Conservation (phyloP, 257 asterid genomes). For the Solanum piurae region DNA sequence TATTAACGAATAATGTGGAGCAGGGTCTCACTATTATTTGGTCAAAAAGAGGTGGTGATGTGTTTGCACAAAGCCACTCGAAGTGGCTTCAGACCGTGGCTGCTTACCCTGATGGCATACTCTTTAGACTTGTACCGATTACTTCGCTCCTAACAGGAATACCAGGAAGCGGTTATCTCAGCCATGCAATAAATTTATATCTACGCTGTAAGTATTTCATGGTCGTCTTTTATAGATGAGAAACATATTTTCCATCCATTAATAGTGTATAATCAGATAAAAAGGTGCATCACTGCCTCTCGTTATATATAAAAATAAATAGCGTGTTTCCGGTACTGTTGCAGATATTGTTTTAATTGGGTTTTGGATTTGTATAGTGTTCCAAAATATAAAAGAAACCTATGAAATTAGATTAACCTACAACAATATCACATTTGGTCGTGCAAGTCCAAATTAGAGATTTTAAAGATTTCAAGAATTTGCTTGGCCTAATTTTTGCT, state of each 20-base stretch:
- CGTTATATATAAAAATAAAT: background rate
- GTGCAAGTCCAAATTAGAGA: background rate
- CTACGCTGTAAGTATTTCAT: conserved; percentile 54
- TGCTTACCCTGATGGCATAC: conserved; percentile 83
- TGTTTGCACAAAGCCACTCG: conserved; percentile 93
- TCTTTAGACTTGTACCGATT: conserved; percentile 83
- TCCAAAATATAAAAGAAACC: background rate
- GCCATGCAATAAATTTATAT: conserved; percentile 95
- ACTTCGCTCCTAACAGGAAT: conserved; percentile 91
- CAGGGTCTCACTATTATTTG: conserved; percentile 96
- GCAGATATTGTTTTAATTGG: background rate
- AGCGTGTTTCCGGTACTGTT: background rate
- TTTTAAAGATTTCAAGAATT: background rate
- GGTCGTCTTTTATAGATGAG: background rate
- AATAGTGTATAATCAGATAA: background rate
- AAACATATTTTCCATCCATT: background rate
- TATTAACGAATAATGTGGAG: conserved; percentile 12
- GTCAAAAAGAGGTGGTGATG: conserved; percentile 99
- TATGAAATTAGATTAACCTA: background rate
- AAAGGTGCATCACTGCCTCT: background rate
- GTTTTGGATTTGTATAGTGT: background rate
- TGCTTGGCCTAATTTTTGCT: background rate
- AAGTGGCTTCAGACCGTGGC: conserved; percentile 97
- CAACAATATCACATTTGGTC: background rate
- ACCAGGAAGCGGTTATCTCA: conserved; percentile 98